Evolutionary conservation across 148 eudicot species (phyloP).

Genomic region (Chenopodium suecicum): DNA sequence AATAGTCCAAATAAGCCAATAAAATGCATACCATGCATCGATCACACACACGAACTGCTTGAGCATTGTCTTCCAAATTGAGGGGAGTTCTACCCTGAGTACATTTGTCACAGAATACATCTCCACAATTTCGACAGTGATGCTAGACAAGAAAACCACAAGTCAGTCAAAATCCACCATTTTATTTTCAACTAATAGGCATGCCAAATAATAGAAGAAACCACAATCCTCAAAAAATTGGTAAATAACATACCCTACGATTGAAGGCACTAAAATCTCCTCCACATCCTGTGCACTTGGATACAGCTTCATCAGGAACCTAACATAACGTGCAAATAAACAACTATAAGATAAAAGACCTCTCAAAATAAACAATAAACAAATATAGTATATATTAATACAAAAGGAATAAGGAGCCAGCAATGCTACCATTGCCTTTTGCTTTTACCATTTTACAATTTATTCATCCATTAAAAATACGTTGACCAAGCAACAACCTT

Average conservation of each 20-base stretch:
- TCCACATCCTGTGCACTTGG: slow-evolving; percentile 80
- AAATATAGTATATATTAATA: too few species aligned
- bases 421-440: too few species aligned
- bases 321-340: slow-evolving; percentile 19
- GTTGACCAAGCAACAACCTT: slow-evolving; percentile 8
- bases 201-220: slow-evolving; percentile 1
- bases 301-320: slow-evolving; percentile 93
- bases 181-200: slow-evolving; percentile 3
- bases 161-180: not conserved
- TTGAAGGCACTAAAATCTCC: slow-evolving; percentile 70
- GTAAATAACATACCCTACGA: slow-evolving; percentile 53
- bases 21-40: slow-evolving; percentile 62
- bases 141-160: slow-evolving; percentile 44
- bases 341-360: not conserved
- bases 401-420: not conserved
- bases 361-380: not conserved
- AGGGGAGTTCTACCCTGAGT: slow-evolving; percentile 81
- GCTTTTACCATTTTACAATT: too few species aligned
- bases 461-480: not conserved
- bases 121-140: slow-evolving; percentile 89
- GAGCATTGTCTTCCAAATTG: slow-evolving; percentile 69
- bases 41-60: slow-evolving; percentile 77
- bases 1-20: not conserved
- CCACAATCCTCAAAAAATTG: not conserved
- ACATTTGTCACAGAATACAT: slow-evolving; percentile 78